These are phyloP conservation scores for Viola odorata DNA, from an alignment of 345 rosid genomes.

Conservation along the genomic window DNA sequence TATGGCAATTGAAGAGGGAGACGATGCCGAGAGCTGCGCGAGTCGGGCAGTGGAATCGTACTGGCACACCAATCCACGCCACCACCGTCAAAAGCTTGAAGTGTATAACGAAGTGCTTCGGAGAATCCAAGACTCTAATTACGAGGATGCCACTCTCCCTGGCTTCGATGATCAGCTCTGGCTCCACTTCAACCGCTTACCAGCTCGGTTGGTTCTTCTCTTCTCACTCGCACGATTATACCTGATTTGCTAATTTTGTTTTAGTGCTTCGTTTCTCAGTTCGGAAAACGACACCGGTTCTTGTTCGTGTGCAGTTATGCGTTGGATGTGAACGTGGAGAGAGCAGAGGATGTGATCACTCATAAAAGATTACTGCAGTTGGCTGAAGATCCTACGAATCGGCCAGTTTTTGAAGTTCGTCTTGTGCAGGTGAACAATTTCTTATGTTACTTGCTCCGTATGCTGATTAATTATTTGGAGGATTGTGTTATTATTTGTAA, in stretches of 20 bases:
- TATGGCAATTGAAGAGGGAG: constrained; percentile 90
- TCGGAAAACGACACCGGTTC: too few relatives aligned
- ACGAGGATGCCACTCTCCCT: constrained; percentile 61
- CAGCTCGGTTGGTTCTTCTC: constrained; percentile 59
- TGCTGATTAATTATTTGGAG: not conserved
- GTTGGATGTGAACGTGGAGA: constrained; percentile 91
- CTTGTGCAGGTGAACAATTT: constrained; percentile 59
- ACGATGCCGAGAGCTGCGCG: constrained; percentile 83
- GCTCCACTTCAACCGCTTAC: constrained; percentile 96
- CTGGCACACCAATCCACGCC: constrained; percentile 54
- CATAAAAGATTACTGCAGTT: constrained; percentile 68
- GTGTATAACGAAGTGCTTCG: constrained; percentile 72
- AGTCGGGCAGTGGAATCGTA: constrained; percentile 63
- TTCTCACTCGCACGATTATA: not conserved
- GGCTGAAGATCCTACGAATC: constrained; percentile 74
- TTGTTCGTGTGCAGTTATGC: constrained; percentile 53
- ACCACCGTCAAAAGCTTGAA: constrained; percentile 74
- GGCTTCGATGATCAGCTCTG: constrained; percentile 94
- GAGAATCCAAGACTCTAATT: constrained; percentile 63
- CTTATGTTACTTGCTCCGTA: not conserved
- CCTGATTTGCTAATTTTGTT: not conserved
- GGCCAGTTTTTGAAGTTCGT: constrained; percentile 82
- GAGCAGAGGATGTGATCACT: constrained; percentile 85
- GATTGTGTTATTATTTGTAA: not conserved
- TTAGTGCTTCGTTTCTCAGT: not conserved